Base-by-base conservation (phyloP, 768 basidiomycete species). In the Lactifluus rugatus region DNA sequence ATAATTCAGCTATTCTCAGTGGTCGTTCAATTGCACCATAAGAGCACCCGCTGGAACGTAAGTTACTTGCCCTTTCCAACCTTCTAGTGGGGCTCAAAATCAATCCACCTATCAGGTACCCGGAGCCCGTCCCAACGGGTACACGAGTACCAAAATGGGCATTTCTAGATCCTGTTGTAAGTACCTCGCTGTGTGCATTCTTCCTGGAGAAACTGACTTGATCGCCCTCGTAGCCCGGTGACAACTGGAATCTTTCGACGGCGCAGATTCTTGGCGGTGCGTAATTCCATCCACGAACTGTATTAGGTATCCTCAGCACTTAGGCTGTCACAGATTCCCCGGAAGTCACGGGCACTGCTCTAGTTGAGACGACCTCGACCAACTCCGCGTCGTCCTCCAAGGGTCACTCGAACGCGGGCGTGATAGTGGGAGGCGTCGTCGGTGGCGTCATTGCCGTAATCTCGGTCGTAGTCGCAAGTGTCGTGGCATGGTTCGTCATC, bases 341-440 rank as follows among this genome's bases (percentile, higher is more conserved):
- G 8, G 57, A 58, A n/a, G 32, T 48, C 14, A 58, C 52, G 5
- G 57, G 57, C n/a, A 53, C 14, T 7, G 23, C 39, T 34, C 7
- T 31, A 5, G 26, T 34, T 26, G 2, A 11, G 14, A 3, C 52
- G 4, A 44, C 55, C 0, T 36, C 25, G 9, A 25, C 17, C n/a
- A 10, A 5, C 49, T 42, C 39, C 31, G 9, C 46, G 11, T 42
- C 37, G 46, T 31, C 28, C 9, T 42, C 47, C 2, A 37, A 39
- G 6, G 9, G 54, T 32, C 31, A 13, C 26, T 59, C 60, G 14
- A 70, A 79, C 62, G 75, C 78, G 2, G 83, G 82, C 2, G 80
- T 80, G n/a, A 84, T 86, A 32, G 81, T 79, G 0, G 84, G 84
- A 42, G 84, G 85, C n/a, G 78, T 80, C 7, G 73, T 82, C 6